Evolutionary conservation across 139 green algal genomes (phyloP).

Genomic region (Chlorella sp.): DNA sequence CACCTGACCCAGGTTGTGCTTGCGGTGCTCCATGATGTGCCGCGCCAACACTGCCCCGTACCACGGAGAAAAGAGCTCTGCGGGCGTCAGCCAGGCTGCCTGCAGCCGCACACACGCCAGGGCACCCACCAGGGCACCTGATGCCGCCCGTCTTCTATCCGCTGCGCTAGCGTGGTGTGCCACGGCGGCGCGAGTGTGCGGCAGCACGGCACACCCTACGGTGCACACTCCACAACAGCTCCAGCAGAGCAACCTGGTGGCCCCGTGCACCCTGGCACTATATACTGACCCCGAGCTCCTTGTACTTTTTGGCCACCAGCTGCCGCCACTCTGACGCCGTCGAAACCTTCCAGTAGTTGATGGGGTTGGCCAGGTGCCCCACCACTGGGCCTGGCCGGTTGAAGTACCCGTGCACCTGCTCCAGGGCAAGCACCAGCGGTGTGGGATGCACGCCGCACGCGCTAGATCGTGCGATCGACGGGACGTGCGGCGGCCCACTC

Average conservation of each 20-base stretch:
- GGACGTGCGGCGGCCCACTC: not conserved
- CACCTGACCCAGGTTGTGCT: slow-evolving; percentile 21
- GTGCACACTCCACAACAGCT: too few species aligned
- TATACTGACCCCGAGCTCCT: slow-evolving; percentile 23
- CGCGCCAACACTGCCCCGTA: slow-evolving; percentile 29
- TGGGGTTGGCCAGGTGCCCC: slow-evolving; percentile 27
- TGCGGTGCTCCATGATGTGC: slow-evolving; percentile 41
- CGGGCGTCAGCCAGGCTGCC: slow-evolving; percentile 57
- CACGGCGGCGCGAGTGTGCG: too few species aligned
- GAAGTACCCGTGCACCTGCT: slow-evolving; percentile 49
- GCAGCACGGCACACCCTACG: too few species aligned
- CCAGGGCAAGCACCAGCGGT: too few species aligned
- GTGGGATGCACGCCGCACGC: too few species aligned
- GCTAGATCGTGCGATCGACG: too few species aligned
- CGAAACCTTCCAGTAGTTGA: slow-evolving; percentile 47
- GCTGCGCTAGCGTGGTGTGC: too few species aligned
- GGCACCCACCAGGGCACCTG: too few species aligned
- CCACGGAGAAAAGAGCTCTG: slow-evolving; percentile 76
- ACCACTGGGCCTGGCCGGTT: slow-evolving; percentile 28
- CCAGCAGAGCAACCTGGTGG: too few species aligned
- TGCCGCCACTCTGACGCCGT: slow-evolving; percentile 39
- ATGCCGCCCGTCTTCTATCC: too few species aligned
- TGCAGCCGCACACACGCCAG: slow-evolving; percentile 8
- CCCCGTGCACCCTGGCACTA: not conserved
- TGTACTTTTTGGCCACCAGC: slow-evolving; percentile 37